Conservation (phyloP, 192 early-diverging fungal species). For the Entomortierella chlamydospora region DNA sequence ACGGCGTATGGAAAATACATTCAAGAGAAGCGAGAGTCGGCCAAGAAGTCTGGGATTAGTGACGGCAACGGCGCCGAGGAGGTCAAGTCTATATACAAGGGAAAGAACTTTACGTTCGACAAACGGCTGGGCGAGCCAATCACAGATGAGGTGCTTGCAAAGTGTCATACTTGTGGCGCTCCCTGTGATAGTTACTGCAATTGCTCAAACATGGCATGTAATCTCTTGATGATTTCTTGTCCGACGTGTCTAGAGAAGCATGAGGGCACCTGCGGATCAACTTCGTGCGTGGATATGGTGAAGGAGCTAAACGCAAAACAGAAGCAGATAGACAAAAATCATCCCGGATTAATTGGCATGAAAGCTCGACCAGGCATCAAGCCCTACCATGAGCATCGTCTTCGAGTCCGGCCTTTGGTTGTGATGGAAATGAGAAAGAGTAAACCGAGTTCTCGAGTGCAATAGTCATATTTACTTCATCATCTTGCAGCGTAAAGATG, state of each 20-base stretch:
- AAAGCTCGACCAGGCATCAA: constrained; percentile 36
- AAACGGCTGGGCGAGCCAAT: constrained; percentile 78
- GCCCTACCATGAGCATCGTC: constrained; percentile 39
- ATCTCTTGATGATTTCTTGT: constrained; percentile 79
- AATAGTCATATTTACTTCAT: no score
- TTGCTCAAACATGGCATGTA: constrained; percentile 78
- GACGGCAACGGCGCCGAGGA: not conserved
- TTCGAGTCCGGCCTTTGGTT: constrained; percentile 30
- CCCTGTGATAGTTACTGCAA: constrained; percentile 75
- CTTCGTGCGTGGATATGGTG: constrained; percentile 61
- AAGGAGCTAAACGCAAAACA: constrained; percentile 40
- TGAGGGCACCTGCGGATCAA: constrained; percentile 62
- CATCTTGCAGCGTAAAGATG: no score
- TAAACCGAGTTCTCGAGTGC: no score
- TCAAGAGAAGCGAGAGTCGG: constrained; percentile 36
- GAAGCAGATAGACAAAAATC: constrained; percentile 26
- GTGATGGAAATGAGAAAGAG: constrained; percentile 34
- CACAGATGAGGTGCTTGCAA: constrained; percentile 71
- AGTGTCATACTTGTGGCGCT: constrained; percentile 77
- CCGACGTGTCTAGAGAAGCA: constrained; percentile 61
- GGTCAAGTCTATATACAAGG: constrained; percentile 69
- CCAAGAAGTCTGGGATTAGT: not conserved
- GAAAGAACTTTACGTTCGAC: constrained; percentile 89
- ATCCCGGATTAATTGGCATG: constrained; percentile 39
- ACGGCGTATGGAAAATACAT: constrained; percentile 80